phyloP scores from a whole-genome alignment of 2,329 filamentous ascomycete genomes.

The Lasiodiplodia sp. region DNA sequence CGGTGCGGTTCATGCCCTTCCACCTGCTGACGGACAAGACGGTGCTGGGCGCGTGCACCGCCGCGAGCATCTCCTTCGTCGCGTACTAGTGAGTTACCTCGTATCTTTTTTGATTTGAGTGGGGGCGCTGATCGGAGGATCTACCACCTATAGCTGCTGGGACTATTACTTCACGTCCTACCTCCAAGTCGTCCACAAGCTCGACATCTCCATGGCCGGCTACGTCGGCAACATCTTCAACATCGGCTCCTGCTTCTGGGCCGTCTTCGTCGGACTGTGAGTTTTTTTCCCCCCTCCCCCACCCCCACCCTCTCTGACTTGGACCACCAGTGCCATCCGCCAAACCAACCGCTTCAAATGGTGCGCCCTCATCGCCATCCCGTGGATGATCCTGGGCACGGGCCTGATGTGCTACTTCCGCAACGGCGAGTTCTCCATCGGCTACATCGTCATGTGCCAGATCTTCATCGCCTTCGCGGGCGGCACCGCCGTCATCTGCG shows the following conservation, averaged over 20 bases:
- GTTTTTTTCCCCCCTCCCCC: neutral
- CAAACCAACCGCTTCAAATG: conserved; percentile 34
- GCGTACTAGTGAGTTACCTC: conserved; percentile 32
- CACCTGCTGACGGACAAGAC: conserved; percentile 58
- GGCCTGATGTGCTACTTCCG: conserved; percentile 44
- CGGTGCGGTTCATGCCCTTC: conserved; percentile 53
- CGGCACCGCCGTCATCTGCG: conserved; percentile 38
- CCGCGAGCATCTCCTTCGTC: conserved; percentile 48
- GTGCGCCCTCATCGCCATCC: conserved; percentile 33
- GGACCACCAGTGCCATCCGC: conserved; percentile 7
- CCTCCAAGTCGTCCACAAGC: conserved; percentile 41
- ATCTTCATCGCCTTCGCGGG: conserved; percentile 43
- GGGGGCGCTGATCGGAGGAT: too few relatives aligned
- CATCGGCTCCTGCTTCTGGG: conserved; percentile 38
- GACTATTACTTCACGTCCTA: conserved; percentile 44
- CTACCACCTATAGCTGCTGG: conserved; percentile 43
- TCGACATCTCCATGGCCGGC: conserved; percentile 34
- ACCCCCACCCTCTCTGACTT: neutral
- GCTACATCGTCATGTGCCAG: conserved; percentile 45
- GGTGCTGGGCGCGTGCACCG: conserved; percentile 59
- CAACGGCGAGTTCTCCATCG: conserved; percentile 36
- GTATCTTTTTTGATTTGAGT: neutral
- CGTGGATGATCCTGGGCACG: conserved; percentile 40
- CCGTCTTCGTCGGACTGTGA: conserved; percentile 36
- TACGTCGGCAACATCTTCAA: conserved; percentile 41